Evolutionary conservation across 2,329 filamentous ascomycete genomes (phyloP), one percentile per base, ranked within the genome.

Genomic region (Aspergillus fructus): DNA sequence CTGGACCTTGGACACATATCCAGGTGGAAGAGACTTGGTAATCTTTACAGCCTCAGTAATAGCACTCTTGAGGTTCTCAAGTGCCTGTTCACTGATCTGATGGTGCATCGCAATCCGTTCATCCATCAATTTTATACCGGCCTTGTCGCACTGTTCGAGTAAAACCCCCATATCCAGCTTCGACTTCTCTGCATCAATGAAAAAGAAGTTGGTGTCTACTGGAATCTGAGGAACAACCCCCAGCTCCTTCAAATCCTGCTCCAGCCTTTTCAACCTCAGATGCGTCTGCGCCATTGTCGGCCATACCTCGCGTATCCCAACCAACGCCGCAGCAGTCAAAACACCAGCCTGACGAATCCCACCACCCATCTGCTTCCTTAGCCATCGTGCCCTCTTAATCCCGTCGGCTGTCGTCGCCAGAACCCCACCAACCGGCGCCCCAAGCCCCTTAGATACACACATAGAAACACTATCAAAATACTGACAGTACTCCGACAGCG

Each of bases 201-300:
- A 67, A 41, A 53, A 66, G 48, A 68, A 67, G 49, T 68, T 68
- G 2, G 64, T 68, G 63, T 71, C 60, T 47, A 71, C 63, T 57
- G 69, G 68, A 58, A 71, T 69, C 62, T 83, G 56, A 71, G 71
- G 37, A 79, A 83, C 59, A 79, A 83, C 62, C 77, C 80, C n/a
- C 75, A 83, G 55, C 75, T 77, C 27, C 9, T 24, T 56, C 48
- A 67, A 52, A 27, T 68, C 64, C 19, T 54, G 52, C 23, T 55
- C 66, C 19, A 68, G 43, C 43, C 51, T 60, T 55, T 66, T 68
- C 8, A 59, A 58, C 41, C 59, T 65, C 27, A 57, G 55, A 43
- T 68, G 64, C 12, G 64, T 68, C 30, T 60, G 50, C 47, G 60
- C 60, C 62, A 67, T 66, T 4, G 61, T 67, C 6, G 64, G 64